Evolutionary conservation across 345 rosid genomes (phyloP).

Genomic region (Balakata baccata): DNA sequence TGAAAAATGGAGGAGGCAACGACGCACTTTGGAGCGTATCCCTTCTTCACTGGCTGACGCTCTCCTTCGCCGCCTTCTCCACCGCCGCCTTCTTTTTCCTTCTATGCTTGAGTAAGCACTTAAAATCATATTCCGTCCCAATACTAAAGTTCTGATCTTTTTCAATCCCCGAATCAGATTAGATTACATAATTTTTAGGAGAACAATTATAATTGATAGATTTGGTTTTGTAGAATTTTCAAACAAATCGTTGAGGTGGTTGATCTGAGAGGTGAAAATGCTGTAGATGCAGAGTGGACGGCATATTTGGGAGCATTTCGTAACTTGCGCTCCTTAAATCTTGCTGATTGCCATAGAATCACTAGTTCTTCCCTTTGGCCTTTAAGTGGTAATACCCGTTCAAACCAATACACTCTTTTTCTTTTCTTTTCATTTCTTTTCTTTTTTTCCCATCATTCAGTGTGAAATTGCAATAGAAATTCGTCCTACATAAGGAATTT

Average conservation of each 20-base stretch:
- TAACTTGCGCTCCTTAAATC: conserved; percentile 47
- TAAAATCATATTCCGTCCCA: not conserved
- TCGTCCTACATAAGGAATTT: too few species aligned
- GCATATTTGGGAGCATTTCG: conserved; percentile 82
- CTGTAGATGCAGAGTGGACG: conserved; percentile 89
- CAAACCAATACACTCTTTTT: not conserved
- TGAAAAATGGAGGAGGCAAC: conserved; percentile 71
- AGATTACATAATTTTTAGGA: too few species aligned
- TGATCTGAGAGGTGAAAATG: conserved; percentile 61
- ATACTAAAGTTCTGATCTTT: not conserved
- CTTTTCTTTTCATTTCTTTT: too few species aligned
- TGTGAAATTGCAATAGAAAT: too few species aligned
- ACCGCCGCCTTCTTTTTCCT: conserved; percentile 74
- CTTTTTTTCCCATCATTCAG: too few species aligned
- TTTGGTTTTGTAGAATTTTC: conserved; percentile 52
- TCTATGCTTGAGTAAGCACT: conserved; percentile 73
- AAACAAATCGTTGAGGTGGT: conserved; percentile 63
- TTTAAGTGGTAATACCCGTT: conserved; percentile 46
- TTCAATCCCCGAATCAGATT: not conserved
- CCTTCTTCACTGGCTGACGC: conserved; percentile 79
- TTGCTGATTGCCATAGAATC: conserved; percentile 66
- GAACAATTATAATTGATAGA: not conserved
- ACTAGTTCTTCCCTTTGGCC: conserved; percentile 73
- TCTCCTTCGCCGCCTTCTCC: conserved; percentile 60
- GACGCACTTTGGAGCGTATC: conserved; percentile 62